phyloP scores from a whole-genome alignment of 805 yeast genomes.

The Sporopachydermia quercuum region DNA sequence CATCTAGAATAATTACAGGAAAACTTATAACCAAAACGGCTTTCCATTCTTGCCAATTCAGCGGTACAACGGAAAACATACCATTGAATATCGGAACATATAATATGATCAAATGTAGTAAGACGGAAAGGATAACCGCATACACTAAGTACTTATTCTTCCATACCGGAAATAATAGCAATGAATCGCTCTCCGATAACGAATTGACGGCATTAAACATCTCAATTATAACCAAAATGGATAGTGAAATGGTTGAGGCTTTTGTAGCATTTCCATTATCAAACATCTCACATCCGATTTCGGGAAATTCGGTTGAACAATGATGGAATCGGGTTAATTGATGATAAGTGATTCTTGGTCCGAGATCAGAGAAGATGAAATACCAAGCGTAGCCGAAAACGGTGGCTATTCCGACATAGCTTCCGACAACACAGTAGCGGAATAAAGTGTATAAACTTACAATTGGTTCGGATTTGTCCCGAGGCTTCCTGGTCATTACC shows the following conservation, averaged over 20 bases:
- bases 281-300: conserved; percentile 22
- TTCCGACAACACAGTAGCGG: conserved; percentile 24
- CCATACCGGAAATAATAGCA: conserved; percentile 24
- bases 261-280: conserved; percentile 13
- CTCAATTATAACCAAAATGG: conserved; percentile 25
- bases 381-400: conserved; percentile 29
- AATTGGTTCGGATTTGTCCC: conserved; percentile 22
- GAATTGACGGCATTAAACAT: conserved; percentile 28
- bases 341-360: conserved; percentile 22
- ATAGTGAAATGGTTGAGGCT: conserved; percentile 25
- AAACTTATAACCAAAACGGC: conserved; percentile 20
- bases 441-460: conserved; percentile 24
- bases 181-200: conserved; percentile 23
- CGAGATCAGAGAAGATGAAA: conserved; percentile 19
- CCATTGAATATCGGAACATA: conserved; percentile 21
- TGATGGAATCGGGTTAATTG: conserved; percentile 23
- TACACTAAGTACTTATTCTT: conserved; percentile 21
- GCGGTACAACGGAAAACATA: conserved; percentile 21
- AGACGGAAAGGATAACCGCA: conserved; percentile 22
- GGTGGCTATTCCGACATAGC: conserved; percentile 26
- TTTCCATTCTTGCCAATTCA: conserved; percentile 21
- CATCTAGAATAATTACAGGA: conserved; percentile 25
- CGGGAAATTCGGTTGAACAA: conserved; percentile 18
- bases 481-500: conserved; percentile 24
- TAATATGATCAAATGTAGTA: conserved; percentile 19